A percentile compares a stretch with the other conserved stretches of the same genome.
Evolutionary conservation across 495 filamentous ascomycete genomes (phyloP).

Genomic region (Trichoderma asperelloides): DNA sequence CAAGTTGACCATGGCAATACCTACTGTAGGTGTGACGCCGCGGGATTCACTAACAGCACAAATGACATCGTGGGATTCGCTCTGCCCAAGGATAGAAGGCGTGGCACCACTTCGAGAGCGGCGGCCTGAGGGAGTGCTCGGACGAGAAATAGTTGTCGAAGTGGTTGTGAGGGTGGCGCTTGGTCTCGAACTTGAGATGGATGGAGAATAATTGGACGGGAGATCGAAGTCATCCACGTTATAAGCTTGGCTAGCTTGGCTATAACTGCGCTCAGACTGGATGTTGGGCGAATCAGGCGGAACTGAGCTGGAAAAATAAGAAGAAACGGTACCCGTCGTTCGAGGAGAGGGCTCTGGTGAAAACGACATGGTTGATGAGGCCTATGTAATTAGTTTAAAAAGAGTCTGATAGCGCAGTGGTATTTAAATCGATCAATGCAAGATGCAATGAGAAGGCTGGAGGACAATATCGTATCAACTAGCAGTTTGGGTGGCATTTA

Average conservation of each 20-base stretch:
- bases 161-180: background rate
- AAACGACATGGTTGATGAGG: background rate
- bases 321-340: background rate
- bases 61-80: constrained; percentile 61
- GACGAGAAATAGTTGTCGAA: background rate
- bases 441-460: too few species aligned
- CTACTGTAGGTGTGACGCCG: constrained; percentile 77
- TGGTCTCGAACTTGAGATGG: background rate
- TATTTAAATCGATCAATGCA: too few species aligned
- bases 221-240: too few species aligned
- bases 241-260: background rate
- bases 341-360: background rate
- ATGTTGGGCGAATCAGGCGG: background rate
- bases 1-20: constrained; percentile 81
- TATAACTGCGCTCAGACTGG: background rate
- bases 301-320: background rate
- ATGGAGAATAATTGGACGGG: background rate
- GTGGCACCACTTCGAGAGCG: constrained; percentile 52
- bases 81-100: constrained; percentile 49
- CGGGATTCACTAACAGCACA: constrained; percentile 89
- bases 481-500: too few species aligned
- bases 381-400: background rate
- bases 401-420: too few species aligned
- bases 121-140: constrained; percentile 10
- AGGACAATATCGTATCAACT: too few species aligned